Evolutionary conservation across 495 filamentous ascomycete species (phyloP), one percentile per base, ranked within the genome.

Genomic region (Aspergillus heteromorphus): DNA sequence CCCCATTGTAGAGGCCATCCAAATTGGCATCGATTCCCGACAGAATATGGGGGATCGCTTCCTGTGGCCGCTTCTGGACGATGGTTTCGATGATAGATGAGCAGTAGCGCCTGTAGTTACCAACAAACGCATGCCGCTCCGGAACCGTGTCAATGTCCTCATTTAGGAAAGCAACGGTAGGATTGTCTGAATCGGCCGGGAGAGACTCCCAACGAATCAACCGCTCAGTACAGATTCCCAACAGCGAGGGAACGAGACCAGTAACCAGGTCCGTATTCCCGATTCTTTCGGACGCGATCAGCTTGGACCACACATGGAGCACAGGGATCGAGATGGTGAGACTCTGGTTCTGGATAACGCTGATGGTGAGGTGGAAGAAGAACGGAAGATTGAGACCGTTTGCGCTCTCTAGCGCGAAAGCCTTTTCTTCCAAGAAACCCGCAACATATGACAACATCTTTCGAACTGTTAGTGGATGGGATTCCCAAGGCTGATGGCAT

Each of bases 131-230:
- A 72, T 99, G 93, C 20, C 88, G 79, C 67, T 99, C 95, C 1
- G 95, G 95, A 27, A 92, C 77, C 0, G 93, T 97, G 67, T 97
- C 95, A 29, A 96, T 89, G 65, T 99, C 93, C 56, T 96, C 91
- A 48, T 88, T 72, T 6, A 99, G 79, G 54, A 96, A 91, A 31
- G 89, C 71, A 25, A 92, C 79, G 13, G 86, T 89, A 7, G 87
- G 81, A 65, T 97, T 83, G 14, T 89, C 82, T 0, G 84, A 87
- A 55, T 95, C 87, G 49, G 88, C 81, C 0, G 90, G 87, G 19
- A 97, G 79, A 59, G 73, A 81, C 64, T 97, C 92, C 74, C 93
- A 98, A 48, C 89, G 85, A 50, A 92, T 74, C 49, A 95, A 72
- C 36, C 89, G 76, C 40, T 79, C 76, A 66, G 86, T 91, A 71